phyloP scores from a whole-genome alignment of 176 grass and related monocot genomes.

The Musa schizocarpa region DNA sequence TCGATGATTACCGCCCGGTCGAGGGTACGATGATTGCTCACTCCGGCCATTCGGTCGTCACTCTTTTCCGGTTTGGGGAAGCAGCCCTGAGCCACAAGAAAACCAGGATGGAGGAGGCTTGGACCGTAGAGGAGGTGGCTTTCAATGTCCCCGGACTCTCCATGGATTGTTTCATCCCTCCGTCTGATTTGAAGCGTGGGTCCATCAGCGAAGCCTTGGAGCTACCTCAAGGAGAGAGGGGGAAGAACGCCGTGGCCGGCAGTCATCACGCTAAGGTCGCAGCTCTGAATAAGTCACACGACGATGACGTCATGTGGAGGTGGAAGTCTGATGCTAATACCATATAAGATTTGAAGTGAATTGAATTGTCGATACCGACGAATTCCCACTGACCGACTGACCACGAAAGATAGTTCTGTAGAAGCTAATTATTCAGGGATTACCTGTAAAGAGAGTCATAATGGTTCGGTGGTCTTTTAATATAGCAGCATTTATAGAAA shows the following conservation, averaged over 20 bases:
- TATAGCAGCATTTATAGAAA: not conserved
- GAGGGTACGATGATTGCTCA: slow-evolving; percentile 9
- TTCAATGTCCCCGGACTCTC: slow-evolving; percentile 13
- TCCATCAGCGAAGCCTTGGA: not conserved
- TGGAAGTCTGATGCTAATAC: not conserved
- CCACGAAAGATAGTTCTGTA: not conserved
- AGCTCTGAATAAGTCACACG: not conserved
- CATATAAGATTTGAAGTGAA: not conserved
- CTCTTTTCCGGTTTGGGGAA: slow-evolving; percentile 2
- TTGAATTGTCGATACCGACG: not conserved
- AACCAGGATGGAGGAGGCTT: slow-evolving; percentile 13
- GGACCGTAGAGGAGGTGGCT: slow-evolving; percentile 12
- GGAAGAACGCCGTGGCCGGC: not conserved
- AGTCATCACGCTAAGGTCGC: not conserved
- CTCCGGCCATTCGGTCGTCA: slow-evolving; percentile 9
- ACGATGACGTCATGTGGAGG: not conserved
- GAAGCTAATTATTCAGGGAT: not conserved
- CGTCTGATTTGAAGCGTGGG: slow-evolving; percentile 1
- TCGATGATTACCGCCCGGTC: slow-evolving; percentile 1
- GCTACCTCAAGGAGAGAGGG: not conserved
- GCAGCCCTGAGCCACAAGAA: slow-evolving; percentile 11
- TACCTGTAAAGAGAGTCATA: not conserved
- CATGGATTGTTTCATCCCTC: slow-evolving; percentile 9
- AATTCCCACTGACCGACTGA: not conserved
- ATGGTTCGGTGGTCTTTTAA: not conserved